Evolutionary conservation across 1,139 yeast genomes (phyloP), one percentile per base, ranked within the genome.

Genomic region (Yamadazyma buinensis): DNA sequence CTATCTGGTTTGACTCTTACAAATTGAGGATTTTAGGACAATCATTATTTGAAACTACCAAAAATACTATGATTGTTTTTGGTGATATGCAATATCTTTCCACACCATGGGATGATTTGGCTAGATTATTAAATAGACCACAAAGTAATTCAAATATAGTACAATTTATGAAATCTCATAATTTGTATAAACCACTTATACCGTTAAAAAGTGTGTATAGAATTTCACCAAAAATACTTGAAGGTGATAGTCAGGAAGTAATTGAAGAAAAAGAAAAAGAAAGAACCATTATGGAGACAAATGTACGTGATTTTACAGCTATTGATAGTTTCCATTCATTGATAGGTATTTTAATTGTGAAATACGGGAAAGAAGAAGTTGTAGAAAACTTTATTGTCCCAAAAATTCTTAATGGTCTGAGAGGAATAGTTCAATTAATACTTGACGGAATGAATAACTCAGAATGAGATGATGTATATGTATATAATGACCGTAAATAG

Each of bases 321-420:
- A 47, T 67, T 6, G 70, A 66, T 6, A 57, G 69, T 31, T 68
- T 69, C 38, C 61, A 61, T 40, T 60, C 70, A 3, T 46, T 69
- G 57, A 42, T 68, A 7, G 75, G 75, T 1, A 22, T 69, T 15
- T 36, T 67, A 10, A 45, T 51, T n/a, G 36, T 51, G 7, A 67
- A 63, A 38, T 61, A 48, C 35, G 63, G 59, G 11, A 47, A 48
- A 18, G 45, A 47, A 10, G 36, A 37, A 9, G 54, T 58, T 3
- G 43, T 48, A 4, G 54, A 57, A n/a, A 42, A 49, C 10, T 47
- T 67, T 27, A 44, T 68, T 17, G 47, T 52, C 4, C 56, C 57
- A 1, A 58, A 53, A 33, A 44, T 66, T 3, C 44, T 65, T 10
- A 51, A 58, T 26, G 68, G 71, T 3, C 42, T 47, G 1, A 32